Conservation (phyloP, 176 grass and related monocot genomes). For the Zoysia pacifica region DNA sequence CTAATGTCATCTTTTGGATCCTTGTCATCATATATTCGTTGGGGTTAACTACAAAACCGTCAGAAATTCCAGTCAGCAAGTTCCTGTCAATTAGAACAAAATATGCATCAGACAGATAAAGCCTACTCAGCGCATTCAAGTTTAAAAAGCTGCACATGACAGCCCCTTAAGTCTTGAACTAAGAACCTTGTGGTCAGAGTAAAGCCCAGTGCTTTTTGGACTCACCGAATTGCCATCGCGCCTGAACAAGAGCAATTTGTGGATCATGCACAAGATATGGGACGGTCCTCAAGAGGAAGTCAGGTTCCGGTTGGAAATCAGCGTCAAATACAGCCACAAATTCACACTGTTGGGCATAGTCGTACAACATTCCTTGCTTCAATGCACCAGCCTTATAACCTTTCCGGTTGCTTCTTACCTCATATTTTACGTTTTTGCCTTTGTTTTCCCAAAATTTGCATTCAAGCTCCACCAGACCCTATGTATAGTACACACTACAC, state of each 20-base stretch:
- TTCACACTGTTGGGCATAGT: conserved; percentile 74
- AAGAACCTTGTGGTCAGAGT: neutral
- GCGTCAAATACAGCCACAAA: conserved; percentile 93
- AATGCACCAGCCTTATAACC: conserved; percentile 96
- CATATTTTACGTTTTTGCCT: conserved; percentile 84
- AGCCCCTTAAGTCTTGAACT: neutral
- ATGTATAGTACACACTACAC: conserved; percentile 14
- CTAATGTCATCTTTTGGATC: conserved; percentile 97
- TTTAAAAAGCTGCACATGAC: neutral
- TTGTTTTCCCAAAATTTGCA: conserved; percentile 82
- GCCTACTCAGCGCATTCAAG: conserved; percentile 14
- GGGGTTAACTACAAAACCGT: conserved; percentile 99
- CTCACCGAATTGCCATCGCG: conserved; percentile 94
- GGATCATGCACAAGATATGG: conserved; percentile 73
- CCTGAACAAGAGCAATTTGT: conserved; percentile 84
- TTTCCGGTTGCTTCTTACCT: conserved; percentile 76
- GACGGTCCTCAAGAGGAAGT: conserved; percentile 77
- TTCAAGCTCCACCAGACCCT: conserved; percentile 90
- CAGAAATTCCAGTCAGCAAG: conserved; percentile 95
- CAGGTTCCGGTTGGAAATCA: conserved; percentile 91
- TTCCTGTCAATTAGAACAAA: conserved; percentile 83
- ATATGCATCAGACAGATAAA: conserved; percentile 71
- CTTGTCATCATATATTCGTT: conserved; percentile 89
- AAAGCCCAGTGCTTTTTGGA: conserved; percentile 19
- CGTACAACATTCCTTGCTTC: conserved; percentile 80